Base-by-base conservation (phyloP, 331 rosid genomes). In the Dryas integrifolia region DNA sequence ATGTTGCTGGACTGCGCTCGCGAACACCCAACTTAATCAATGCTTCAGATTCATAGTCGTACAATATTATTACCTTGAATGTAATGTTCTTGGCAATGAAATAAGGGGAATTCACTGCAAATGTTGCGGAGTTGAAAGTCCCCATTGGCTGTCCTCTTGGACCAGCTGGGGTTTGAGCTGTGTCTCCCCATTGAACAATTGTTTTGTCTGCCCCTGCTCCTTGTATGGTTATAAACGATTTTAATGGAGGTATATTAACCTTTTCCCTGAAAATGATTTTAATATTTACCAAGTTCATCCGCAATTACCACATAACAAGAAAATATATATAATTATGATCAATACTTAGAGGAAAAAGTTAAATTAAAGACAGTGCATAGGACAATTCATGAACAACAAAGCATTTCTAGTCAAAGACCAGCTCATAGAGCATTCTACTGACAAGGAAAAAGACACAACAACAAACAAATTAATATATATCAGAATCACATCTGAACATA, bases 161-260 rank as follows among this genome's bases (percentile, higher is more conserved):
- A 4, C 90, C 98, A 9, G 71, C 57, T 8, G 58, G 89, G 72
- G 97, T 89, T 83, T 88, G 80, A 70, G 99, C 99, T 14, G 93
- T 95, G 96, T 95, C 99, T 72, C 97, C 96, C 96, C 96, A 95
- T 81, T 95, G 95, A 81, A 95, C 90, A 8, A 89, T 90, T 62
- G 99, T 95, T 70, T 86, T 80, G 39, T 88, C 98, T 18, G 98
- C 91, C 15, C 96, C 99, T 45, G 82, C 97, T 81, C 99, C 99
- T 86, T 95, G 82, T 73, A 95, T 87, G 59, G 90, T 89, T 85
- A 95, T 83, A 86, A 77, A 95, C 4, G 93, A 89, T 85, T 95
- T 95, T 21, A 89, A 76, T 21, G 85, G 78, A 8, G 97, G 98
- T 72, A 95, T 92, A 72, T 49, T 87, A 11, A 95, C 98, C 78